Percentiles rank a stretch among this genome's conserved stretches.
Evolutionary conservation across 2,329 filamentous ascomycete species (phyloP).

Genomic region (Penicillium sp.): DNA sequence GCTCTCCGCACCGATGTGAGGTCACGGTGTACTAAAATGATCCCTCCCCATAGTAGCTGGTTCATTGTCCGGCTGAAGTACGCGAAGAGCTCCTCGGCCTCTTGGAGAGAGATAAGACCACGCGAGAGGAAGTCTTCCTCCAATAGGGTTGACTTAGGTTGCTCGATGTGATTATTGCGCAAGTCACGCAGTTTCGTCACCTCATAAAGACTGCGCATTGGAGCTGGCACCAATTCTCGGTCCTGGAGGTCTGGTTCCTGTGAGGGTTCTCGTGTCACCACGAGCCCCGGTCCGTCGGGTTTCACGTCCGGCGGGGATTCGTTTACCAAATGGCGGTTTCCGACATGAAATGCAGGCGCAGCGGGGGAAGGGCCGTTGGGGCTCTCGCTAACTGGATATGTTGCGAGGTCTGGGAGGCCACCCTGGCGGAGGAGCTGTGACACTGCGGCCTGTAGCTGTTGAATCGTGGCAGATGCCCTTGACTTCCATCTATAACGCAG

Average conservation of each 20-base stretch:
- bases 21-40: conserved; percentile 56
- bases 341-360: conserved; percentile 35
- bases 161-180: conserved; percentile 43
- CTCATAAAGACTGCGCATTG: conserved; percentile 60
- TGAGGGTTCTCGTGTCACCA: conserved; percentile 53
- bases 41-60: conserved; percentile 58
- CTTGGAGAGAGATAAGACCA: conserved; percentile 52
- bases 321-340: conserved; percentile 32
- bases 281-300: conserved; percentile 33
- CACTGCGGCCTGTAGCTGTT: conserved; percentile 51
- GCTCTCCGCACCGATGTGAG: conserved; percentile 59
- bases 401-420: conserved; percentile 48
- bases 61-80: conserved; percentile 59
- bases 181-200: conserved; percentile 56
- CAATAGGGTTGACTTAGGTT: conserved; percentile 43
- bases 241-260: conserved; percentile 49
- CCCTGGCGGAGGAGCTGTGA: conserved; percentile 51
- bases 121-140: conserved; percentile 57
- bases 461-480: conserved; percentile 47
- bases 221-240: conserved; percentile 52
- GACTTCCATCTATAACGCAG: conserved; percentile 49
- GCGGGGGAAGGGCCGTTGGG: conserved; percentile 30
- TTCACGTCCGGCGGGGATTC: conserved; percentile 33
- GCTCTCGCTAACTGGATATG: conserved; percentile 38
- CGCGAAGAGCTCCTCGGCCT: conserved; percentile 58